These are phyloP conservation scores for Coprinopsis sp. DNA, from an alignment of 768 basidiomycete species.

Conservation along the genomic window DNA sequence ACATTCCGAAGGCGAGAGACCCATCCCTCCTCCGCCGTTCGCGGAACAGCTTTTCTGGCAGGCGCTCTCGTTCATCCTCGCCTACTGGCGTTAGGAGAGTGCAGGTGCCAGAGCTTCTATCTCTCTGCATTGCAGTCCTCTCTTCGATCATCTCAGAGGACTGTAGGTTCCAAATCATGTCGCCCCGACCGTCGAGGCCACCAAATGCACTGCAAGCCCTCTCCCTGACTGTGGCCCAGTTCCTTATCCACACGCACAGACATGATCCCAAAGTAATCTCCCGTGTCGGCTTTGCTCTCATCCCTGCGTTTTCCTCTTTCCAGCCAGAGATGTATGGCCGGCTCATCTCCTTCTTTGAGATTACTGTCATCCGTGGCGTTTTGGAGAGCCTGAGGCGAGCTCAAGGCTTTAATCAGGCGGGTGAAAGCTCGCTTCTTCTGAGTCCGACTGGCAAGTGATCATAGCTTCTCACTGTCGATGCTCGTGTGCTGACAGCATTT, in stretches of 20 bases:
- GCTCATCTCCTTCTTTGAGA: conserved; percentile 66
- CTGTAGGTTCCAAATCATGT: conserved; percentile 58
- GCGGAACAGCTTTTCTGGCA: conserved; percentile 38
- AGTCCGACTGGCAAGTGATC: background rate
- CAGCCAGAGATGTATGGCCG: conserved; percentile 54
- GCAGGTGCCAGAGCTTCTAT: conserved; percentile 49
- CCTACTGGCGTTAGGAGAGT: conserved; percentile 25
- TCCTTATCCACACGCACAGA: conserved; percentile 53
- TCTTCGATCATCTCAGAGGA: conserved; percentile 67
- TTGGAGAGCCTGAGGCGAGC: conserved; percentile 41
- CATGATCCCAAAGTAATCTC: conserved; percentile 49
- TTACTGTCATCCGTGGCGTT: conserved; percentile 48
- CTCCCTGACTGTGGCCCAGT: conserved; percentile 66
- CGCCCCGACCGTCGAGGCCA: conserved; percentile 60
- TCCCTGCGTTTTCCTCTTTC: conserved; percentile 76
- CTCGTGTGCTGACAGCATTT: background rate
- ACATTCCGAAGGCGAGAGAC: conserved; percentile 14
- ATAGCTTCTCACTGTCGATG: background rate
- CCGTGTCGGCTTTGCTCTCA: conserved; percentile 59
- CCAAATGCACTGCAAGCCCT: conserved; percentile 74
- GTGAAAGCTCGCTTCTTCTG: conserved; percentile 6
- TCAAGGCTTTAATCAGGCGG: conserved; percentile 24
- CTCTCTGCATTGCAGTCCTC: conserved; percentile 54
- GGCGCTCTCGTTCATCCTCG: conserved; percentile 51
- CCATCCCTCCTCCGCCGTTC: conserved; percentile 44